Base-by-base conservation (phyloP, 177 flowering plant species). In the Vitis hybrid region DNA sequence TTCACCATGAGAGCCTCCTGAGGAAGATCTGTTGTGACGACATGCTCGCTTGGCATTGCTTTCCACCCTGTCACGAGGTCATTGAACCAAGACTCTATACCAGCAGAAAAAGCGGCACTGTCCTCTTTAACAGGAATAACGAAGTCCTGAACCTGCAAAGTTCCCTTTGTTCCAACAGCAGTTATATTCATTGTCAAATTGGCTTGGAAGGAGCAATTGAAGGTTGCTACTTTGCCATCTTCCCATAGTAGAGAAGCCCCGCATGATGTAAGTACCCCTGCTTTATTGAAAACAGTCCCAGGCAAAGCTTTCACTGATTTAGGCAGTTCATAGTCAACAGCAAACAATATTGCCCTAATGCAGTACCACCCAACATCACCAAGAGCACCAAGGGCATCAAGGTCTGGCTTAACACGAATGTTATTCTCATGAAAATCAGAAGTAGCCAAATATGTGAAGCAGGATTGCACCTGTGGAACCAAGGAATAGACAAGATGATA, bases 331-430 rank as follows among this genome's bases (percentile, higher is more conserved):
- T 87, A 81, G 73, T 81, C 67, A 49, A 56, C 77, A 3, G 90
- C 86, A 89, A 90, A 89, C 27, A 87, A 64, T 64, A 83, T 79
- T 6, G 90, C 86, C 19, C 85, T 75, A 19, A 87, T 83, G 82
- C 90, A 84, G 73, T 91, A 87, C 91, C 96, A 91, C 10, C 88
- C 93, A 0, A 71, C 11, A 66, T 91, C 93, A 6, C 96, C 93
- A 0, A 89, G 79, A 2, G 84, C 86, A 4, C 96, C 91, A 0
- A 89, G 82, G 9, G 70, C 65, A 30, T 89, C 96, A 56, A 87
- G 50, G 50, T 86, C 89, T 9, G 87, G 84, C 60, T 85, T 85
- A 4, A 78, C 85, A 21, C 94, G 66, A 49, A 89, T 82, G 79
- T 88, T 70, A 67, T 77, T 77, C 64, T 86, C 74, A 2, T 84